These are phyloP conservation scores for Fistulifera solaris DNA, from an alignment of 108 stramenopile species.

Conservation along the genomic window DNA sequence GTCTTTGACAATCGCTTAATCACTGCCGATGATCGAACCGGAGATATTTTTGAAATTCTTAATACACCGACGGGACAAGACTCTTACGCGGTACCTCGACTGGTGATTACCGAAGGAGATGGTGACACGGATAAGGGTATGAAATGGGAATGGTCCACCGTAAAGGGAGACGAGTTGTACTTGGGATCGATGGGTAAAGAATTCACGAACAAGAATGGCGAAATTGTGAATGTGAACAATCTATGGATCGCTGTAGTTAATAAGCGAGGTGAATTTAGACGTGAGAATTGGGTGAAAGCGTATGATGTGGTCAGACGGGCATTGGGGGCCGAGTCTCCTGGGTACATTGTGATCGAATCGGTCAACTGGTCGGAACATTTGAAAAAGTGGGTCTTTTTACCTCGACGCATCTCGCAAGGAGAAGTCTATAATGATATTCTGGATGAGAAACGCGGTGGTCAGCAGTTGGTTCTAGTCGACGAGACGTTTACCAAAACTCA, in stretches of 20 bases:
- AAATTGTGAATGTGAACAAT: slow-evolving; percentile 84
- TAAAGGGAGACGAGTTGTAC: slow-evolving; percentile 82
- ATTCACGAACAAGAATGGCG: slow-evolving; percentile 72
- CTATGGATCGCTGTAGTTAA: slow-evolving; percentile 84
- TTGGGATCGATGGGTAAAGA: slow-evolving; percentile 94
- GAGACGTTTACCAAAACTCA: slow-evolving; percentile 53
- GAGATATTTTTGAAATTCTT: slow-evolving; percentile 92
- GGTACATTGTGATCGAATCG: slow-evolving; percentile 91
- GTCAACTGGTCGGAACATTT: slow-evolving; percentile 78
- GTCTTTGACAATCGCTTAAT: slow-evolving; percentile 74
- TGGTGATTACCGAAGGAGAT: slow-evolving; percentile 87
- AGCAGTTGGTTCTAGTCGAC: slow-evolving; percentile 80
- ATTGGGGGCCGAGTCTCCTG: slow-evolving; percentile 63
- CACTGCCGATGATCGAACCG: slow-evolving; percentile 92
- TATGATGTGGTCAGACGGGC: slow-evolving; percentile 79
- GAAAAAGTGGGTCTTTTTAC: slow-evolving; percentile 89
- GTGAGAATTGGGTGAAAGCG: slow-evolving; percentile 69
- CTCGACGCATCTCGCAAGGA: slow-evolving; percentile 69
- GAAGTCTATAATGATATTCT: slow-evolving; percentile 77
- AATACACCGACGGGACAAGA: slow-evolving; percentile 45
- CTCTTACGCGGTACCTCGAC: slow-evolving; percentile 78
- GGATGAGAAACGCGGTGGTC: slow-evolving; percentile 83
- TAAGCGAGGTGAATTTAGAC: slow-evolving; percentile 49
- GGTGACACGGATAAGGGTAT: slow-evolving; percentile 94
- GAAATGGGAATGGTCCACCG: slow-evolving; percentile 94